Base-by-base conservation (phyloP, 805 yeast species). In the Cyberlindnera bimundalis region DNA sequence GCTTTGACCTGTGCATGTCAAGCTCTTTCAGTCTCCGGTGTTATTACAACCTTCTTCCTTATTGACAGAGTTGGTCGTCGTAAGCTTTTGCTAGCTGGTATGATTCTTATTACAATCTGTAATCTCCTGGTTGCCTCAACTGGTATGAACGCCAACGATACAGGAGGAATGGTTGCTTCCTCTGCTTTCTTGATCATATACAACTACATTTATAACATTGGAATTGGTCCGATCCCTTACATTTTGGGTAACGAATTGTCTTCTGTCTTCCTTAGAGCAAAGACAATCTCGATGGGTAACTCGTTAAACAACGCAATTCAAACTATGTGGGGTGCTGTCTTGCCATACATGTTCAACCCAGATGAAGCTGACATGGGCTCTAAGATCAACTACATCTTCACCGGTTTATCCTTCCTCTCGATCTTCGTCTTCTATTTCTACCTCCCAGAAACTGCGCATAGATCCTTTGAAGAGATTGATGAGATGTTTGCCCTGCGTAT, bases 391-490 rank as follows among this genome's bases (percentile, higher is more conserved):
- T 71, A 65, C 49, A 56, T 71, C 42, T 72, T 67, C 58, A 67
- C 65, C 35, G 76, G 62, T 0, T 46, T 52, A 5, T 56, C 60
- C 18, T 33, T 60, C 23, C 1, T 61, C 10, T 51, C 63, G 15
- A 24, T 64, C 17, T 38, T 62, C 34, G 70, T 73, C 68, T 59
- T 62, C 35, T 74, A 59, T 59, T 71, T 73, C 58, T 66, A 66
- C 39, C 62, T 74, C 35, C 81, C 84, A n/a, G 83, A 78, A 56
- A 71, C 79, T 23, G 65, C 65, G 45, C 65, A 65, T 39, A 67
- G 78, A 56, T 73, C 80, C 0, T 76, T 62, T 50, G 80, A 76
- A 40, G 82, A 78, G 51, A 62, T 78, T 52, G 83, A 78, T 56
- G 61, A 62, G 40, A 60, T 78, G 65, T 78, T 73, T 56, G 63